A percentile compares a stretch with the other conserved stretches of the same genome.
These are phyloP conservation scores for Rhizopogon vesiculosus DNA, from an alignment of 768 basidiomycete genomes.

Conservation along the genomic window DNA sequence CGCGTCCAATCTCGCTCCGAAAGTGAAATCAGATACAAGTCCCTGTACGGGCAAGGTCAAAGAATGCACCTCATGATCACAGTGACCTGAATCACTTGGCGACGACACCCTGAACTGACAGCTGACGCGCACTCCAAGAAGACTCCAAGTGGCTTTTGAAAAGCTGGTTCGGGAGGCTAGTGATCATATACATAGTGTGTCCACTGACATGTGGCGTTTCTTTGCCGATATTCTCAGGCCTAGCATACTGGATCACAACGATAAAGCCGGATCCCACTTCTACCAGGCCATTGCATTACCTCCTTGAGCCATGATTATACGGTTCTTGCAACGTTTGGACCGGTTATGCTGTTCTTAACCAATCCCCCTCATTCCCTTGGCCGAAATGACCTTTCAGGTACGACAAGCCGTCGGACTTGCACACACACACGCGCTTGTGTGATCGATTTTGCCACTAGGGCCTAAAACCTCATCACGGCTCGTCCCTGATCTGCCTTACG, in stretches of 20 bases:
- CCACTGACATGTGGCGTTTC: neutral
- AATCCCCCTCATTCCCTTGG: neutral
- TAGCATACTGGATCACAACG: neutral
- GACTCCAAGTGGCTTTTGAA: too few species aligned
- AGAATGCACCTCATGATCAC: too few species aligned
- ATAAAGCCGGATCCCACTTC: neutral
- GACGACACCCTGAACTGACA: neutral
- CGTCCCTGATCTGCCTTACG: constrained; percentile 4
- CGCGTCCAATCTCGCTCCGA: too few species aligned
- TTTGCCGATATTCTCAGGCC: constrained; percentile 3
- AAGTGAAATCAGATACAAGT: too few species aligned
- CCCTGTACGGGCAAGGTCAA: too few species aligned
- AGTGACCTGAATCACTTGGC: neutral
- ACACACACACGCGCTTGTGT: neutral
- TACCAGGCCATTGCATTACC: too few species aligned
- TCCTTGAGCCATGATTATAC: neutral
- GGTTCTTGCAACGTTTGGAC: neutral
- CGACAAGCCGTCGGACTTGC: neutral
- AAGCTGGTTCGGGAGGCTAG: neutral
- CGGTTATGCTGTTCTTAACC: too few species aligned
- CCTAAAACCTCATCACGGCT: neutral
- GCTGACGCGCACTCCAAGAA: too few species aligned
- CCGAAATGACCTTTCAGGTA: neutral
- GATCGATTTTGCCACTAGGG: neutral
- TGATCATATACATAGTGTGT: neutral